Base-by-base conservation (phyloP, 495 filamentous ascomycete species). In the Neurospora discreta region DNA sequence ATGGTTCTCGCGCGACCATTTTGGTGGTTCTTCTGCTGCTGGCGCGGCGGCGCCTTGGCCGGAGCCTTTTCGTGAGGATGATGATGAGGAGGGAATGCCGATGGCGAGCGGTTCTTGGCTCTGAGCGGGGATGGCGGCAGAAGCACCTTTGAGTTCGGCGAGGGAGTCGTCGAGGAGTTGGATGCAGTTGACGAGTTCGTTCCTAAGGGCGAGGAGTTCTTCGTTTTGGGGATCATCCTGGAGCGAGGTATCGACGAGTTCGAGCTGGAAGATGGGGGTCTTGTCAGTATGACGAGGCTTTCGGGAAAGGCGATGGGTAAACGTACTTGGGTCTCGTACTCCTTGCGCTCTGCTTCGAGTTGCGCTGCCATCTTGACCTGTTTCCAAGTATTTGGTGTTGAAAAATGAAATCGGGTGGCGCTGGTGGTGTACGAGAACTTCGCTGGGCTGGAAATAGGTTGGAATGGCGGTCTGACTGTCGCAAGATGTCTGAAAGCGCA, bases 171-270 rank as follows among this genome's bases (percentile, higher is more conserved):
- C 87, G 80, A 91, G 89, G 76, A 93, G 86, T 82, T 86, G 85
- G 81, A 96, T 92, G 85, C 92, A 87, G 86, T 93, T 87, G 87
- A 92, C 88, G 81, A 97, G 89, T 86, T 97, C 93, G 82, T 84
- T 80, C 80, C 90, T 90, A 78, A 97, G 90, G 80, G 85, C 89
- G 73, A 88, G 86, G 77, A 97, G 89, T 83, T 95, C 94, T 76
- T 85, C 84, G 80, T 93, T 97, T 73, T 92, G 89, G 74, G 93
- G 90, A 77, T 96, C 92, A 81, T 91, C 90, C 84, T 91, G 89
- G 71, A 97, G 89, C 68, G 89, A 89, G 39, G 87, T 84, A 78
- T 89, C 81, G 65, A 96, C 91, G 33, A 90, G 90, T 82, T 96
- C 93, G 80, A 95, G 89, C 93, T 97, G 75, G 40, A 39, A 58